phyloP scores from a whole-genome alignment of 352 stramenopile species.

The Globisporangium parvum region DNA sequence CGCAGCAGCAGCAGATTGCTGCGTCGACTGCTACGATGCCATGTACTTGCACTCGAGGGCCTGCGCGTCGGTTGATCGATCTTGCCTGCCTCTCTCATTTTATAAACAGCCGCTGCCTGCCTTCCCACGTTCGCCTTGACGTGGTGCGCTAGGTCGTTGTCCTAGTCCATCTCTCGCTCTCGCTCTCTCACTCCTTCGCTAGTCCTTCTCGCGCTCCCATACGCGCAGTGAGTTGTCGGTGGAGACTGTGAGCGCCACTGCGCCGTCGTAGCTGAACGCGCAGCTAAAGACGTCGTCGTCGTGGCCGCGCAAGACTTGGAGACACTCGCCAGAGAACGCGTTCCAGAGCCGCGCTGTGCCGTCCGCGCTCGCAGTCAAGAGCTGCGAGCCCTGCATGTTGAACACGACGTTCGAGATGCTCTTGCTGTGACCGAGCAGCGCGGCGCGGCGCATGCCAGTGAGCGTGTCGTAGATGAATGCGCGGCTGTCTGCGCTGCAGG shows the following conservation, averaged over 20 bases:
- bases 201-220: slow-evolving; percentile 26
- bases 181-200: slow-evolving; percentile 8
- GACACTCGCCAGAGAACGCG: slow-evolving; percentile 55
- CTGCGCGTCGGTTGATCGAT: neutral
- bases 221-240: slow-evolving; percentile 71
- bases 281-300: slow-evolving; percentile 61
- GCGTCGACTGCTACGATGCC: too few species aligned
- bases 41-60: neutral
- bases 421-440: slow-evolving; percentile 43
- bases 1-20: too few species aligned
- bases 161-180: neutral
- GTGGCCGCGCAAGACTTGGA: slow-evolving; percentile 51
- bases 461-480: slow-evolving; percentile 73
- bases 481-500: slow-evolving; percentile 36
- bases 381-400: slow-evolving; percentile 57
- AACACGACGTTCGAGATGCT: slow-evolving; percentile 47
- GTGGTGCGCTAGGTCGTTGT: too few species aligned
- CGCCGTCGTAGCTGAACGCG: slow-evolving; percentile 61
- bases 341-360: slow-evolving; percentile 64
- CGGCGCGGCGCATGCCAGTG: slow-evolving; percentile 41
- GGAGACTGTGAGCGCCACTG: slow-evolving; percentile 34
- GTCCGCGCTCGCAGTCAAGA: slow-evolving; percentile 53
- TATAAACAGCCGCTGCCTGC: neutral
- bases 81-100: slow-evolving; percentile 1
- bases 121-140: neutral